Evolutionary conservation across 345 rosid species (phyloP).

Genomic region (Microcos paniculata): DNA sequence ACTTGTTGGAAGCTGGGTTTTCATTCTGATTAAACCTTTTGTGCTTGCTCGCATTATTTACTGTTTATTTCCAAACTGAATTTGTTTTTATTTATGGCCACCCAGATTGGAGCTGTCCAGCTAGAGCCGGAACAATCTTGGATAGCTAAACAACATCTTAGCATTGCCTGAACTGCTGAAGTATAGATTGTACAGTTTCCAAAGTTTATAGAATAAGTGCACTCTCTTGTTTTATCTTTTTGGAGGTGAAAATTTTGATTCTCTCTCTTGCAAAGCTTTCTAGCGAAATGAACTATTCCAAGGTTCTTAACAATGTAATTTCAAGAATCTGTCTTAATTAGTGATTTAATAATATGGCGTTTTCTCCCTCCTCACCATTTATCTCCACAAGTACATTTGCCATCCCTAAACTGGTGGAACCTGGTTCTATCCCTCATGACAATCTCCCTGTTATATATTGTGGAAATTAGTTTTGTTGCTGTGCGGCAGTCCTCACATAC

Average conservation of each 20-base stretch:
- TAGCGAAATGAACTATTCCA: neutral
- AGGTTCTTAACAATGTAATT: conserved; percentile 4
- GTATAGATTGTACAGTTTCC: conserved; percentile 1
- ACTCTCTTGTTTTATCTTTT: neutral
- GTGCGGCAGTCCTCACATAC: conserved; percentile 63
- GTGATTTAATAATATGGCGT: neutral
- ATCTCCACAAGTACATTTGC: conserved; percentile 55
- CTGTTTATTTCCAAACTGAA: neutral
- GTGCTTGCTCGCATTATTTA: neutral
- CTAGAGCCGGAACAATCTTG: conserved; percentile 79
- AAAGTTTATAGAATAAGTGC: conserved; percentile 5
- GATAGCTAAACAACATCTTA: conserved; percentile 79
- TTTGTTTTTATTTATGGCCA: conserved; percentile 19
- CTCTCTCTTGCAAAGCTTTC: neutral
- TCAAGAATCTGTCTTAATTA: conserved; percentile 3
- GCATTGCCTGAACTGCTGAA: conserved; percentile 49
- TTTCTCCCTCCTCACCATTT: conserved; percentile 44
- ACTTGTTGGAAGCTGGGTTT: conserved; percentile 9
- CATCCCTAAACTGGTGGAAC: conserved; percentile 56
- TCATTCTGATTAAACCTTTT: neutral
- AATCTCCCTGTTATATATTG: conserved; percentile 47
- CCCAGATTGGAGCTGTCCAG: conserved; percentile 74
- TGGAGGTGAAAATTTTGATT: neutral
- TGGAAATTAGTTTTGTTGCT: conserved; percentile 52
- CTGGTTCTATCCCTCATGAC: conserved; percentile 61